Base-by-base conservation (phyloP, 2,329 filamentous ascomycete genomes). In the Periconia sp. region DNA sequence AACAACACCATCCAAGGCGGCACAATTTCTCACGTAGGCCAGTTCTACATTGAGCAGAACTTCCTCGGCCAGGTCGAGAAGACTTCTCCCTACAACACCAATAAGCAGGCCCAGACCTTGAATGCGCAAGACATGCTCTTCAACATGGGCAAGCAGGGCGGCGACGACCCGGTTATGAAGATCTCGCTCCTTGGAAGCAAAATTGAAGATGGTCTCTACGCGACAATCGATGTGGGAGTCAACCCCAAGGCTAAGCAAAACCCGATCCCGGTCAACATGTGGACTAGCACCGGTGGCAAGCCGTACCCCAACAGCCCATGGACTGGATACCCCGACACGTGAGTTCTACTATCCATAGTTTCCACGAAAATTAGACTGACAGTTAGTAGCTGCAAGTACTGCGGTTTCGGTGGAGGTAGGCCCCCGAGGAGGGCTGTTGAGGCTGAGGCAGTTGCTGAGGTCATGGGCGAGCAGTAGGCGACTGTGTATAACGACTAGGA, bases 21-120 rank as follows among this genome's bases (percentile, higher is more conserved):
- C 12, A 73, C 68, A 36, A 75, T 80, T 43, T 76, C 78, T 6
- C 83, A 87, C 67, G 75, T 86, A 26, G 83, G 84, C 13, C 84
- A 88, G 62, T 59, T 84, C 36, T 87, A 83, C 74, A 83, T 83
- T 42, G 82, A 87, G 62, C 78, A 85, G 60, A 71, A 74, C 49
- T 76, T 87, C 8, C 76, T 82, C 52, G 55, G 56, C 18, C 50
- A 70, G 26, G 80, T 86, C 40, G 77, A 83, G 48, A 62, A 63
- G 8, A 70, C 67, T 1, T 45, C 59, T 0, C 78, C 79, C 3
- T 75, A 76, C 63, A 71, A 61, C 54, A 71, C 65, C 43, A 75
- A 75, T 55, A 71, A 56, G 16, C 66, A 71, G 40, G 53, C 50
- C 12, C 23, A 78, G 15, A 83, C 76, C 4, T 67, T 59, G 25